Evolutionary conservation across 1,284 basidiomycete species (phyloP), one percentile per base, ranked within the genome.

Genomic region (Boletus semigastroideus): DNA sequence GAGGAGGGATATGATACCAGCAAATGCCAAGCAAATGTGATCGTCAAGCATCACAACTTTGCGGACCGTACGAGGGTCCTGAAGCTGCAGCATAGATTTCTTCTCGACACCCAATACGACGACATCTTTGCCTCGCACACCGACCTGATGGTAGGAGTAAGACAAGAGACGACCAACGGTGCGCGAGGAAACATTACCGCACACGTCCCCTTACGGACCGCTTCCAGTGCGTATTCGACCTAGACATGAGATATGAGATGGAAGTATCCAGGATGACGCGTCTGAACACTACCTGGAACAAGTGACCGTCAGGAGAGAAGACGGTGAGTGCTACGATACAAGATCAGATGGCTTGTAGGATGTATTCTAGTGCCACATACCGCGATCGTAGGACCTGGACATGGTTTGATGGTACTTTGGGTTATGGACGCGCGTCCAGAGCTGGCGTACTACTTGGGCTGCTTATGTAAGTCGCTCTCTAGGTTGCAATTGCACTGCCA

Each of bases 41-140:
- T 99, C 96, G 67, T 99, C 97, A 40, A 99, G 77, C 93, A 98
- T 96, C 56, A 93, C 97, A 13, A 98, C 96, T 72, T 99, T 99
- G 53, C 96, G 82, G 16, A 99, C 94, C 2, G 97, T 99, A 51
- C 97, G 82, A 11, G 97, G 92, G 74, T 99, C 97, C 78, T 99
- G 97, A 9, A 99, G 82, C 72, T 99, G 97, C 25, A 98, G 79
- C 16, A 98, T 86, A 0, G 92, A 94, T 74, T 98, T 99, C 87
- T 99, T 99, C 80, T 99, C 97, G 19, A 99, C 97, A 49, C 96
- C 97, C 25, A 99, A 81, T 5, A 99, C 94, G 5, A 98, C 97
- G 33, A 95, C 91, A 64, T 95, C 88, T 68, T 92, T 89, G 58
- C 97, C 97, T 56, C 94, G 86, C 30, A 99, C 93, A 47, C 97